Base-by-base conservation (phyloP, 2,329 filamentous ascomycete genomes). In the Arthrocladium fulminans region DNA sequence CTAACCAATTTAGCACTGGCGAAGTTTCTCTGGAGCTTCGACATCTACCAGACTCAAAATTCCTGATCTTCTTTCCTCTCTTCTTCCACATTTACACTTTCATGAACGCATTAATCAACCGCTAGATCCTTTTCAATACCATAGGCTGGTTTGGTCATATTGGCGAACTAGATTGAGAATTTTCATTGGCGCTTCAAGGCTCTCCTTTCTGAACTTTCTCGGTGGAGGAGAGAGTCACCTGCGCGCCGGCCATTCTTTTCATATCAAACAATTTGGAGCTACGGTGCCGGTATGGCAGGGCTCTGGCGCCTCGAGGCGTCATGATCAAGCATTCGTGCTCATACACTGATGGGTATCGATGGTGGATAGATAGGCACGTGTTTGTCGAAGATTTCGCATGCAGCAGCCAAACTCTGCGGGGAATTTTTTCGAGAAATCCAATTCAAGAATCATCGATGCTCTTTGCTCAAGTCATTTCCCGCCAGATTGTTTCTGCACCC, bases 21-120 rank as follows among this genome's bases (percentile, higher is more conserved):
- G 13, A n/a, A 5, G 17, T 35, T 35, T 35, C 7, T 15, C n/a
- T 5, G 13, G n/a, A 35, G 32, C 32, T 35, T 5, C 32, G 17
- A 35, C 17, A 15, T 35, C 32, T 8, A 7, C 29, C 20, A 7
- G 15, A 30, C 15, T 29, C n/a, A n/a, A n/a, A n/a, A n/a, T 19
- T 38, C 17, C 19, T 9, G 35, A 27, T 38, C 29, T 40, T 45
- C 24, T 51, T 47, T 46, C 49, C 45, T 46, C 29, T 49, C 22
- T 25, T n/a, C 51, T 49, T 52, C 53, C 29, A 57, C 55, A 57
- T 54, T 53, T 56, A 53, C 50, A 54, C 40, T 51, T 45, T 51
- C 44, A 45, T 51, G 55, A 51, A 57, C 55, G 51, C 55, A 56
- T 53, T 51, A 56, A 56, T 56, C 55, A 57, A 57, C 54, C 55